Conservation (phyloP, 2,329 filamentous ascomycete genomes). For the Acarospora socialis region DNA sequence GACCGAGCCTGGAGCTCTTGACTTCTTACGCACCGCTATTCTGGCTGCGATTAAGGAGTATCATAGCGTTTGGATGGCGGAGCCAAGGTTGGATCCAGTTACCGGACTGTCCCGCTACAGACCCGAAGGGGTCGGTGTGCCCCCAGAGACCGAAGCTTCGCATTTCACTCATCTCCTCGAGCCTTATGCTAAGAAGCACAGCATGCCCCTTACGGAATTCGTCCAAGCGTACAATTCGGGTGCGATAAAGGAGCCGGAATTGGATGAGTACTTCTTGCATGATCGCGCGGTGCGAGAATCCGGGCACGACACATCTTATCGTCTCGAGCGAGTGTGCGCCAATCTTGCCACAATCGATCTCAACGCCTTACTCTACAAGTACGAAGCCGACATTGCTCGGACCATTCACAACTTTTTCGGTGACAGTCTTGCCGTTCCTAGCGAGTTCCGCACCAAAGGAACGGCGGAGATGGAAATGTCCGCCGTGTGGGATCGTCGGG, state of each 20-base stretch:
- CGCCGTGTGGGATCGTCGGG: constrained; percentile 77
- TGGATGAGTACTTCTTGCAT: constrained; percentile 92
- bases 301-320: constrained; percentile 91
- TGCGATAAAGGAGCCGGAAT: constrained; percentile 63
- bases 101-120: constrained; percentile 76
- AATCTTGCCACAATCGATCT: constrained; percentile 87
- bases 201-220: constrained; percentile 70
- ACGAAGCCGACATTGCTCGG: constrained; percentile 83
- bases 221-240: constrained; percentile 76
- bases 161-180: constrained; percentile 75
- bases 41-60: constrained; percentile 96
- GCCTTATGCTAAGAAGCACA: constrained; percentile 72
- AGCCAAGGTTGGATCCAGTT: constrained; percentile 61
- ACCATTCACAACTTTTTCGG: constrained; percentile 73
- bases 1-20: constrained; percentile 61
- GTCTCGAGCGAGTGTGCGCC: constrained; percentile 74
- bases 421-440: constrained; percentile 68
- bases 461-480: constrained; percentile 64
- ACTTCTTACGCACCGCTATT: constrained; percentile 67
- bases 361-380: constrained; percentile 92
- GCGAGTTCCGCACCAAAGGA: constrained; percentile 59
- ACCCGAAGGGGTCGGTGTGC: constrained; percentile 70
- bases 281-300: constrained; percentile 93
- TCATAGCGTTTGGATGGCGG: constrained; percentile 70
- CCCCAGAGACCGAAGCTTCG: constrained; percentile 76